Percentiles rank a stretch among this genome's conserved stretches.
Evolutionary conservation across 208 protist genomes (phyloP).

Genomic region (Leishmania turanica): DNA sequence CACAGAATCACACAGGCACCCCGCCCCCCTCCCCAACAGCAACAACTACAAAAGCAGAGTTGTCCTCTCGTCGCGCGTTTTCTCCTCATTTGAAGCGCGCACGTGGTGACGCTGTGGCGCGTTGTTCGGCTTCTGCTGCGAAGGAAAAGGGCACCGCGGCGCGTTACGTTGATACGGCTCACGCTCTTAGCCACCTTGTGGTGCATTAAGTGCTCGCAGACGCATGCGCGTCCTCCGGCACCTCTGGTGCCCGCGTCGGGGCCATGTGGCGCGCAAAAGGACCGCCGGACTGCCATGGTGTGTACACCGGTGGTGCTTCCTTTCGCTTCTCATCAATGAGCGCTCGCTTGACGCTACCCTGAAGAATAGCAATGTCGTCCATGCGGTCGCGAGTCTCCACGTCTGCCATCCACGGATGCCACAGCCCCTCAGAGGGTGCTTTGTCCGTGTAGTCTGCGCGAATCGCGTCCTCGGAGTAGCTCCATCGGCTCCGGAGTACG

Average conservation of each 20-base stretch:
- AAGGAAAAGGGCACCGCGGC: not conserved
- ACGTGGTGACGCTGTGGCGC: not conserved
- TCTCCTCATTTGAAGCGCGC: not conserved
- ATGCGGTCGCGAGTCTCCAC: constrained; percentile 62
- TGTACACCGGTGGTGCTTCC: constrained; percentile 64
- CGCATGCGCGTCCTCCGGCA: not conserved
- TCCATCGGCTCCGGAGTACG: constrained; percentile 70
- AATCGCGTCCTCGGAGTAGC: constrained; percentile 75
- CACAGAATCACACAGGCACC: too few relatives aligned
- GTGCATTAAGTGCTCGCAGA: not conserved
- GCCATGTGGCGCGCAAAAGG: constrained; percentile 60
- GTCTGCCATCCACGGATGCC: constrained; percentile 86
- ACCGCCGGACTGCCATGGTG: constrained; percentile 80
- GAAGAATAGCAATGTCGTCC: constrained; percentile 79
- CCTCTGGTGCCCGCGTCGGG: constrained; percentile 12
- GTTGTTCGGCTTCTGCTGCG: not conserved
- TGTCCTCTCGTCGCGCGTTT: not conserved
- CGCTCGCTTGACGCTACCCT: constrained; percentile 69
- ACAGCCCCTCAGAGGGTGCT: constrained; percentile 32
- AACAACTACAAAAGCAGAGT: too few relatives aligned
- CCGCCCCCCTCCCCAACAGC: too few relatives aligned
- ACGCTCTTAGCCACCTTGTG: not conserved
- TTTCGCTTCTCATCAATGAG: constrained; percentile 67
- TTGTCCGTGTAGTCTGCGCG: constrained; percentile 36
- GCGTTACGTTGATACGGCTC: not conserved